These are phyloP conservation scores for Akanthomyces dipterigenus DNA, from an alignment of 2,329 filamentous ascomycete genomes.

Conservation along the genomic window DNA sequence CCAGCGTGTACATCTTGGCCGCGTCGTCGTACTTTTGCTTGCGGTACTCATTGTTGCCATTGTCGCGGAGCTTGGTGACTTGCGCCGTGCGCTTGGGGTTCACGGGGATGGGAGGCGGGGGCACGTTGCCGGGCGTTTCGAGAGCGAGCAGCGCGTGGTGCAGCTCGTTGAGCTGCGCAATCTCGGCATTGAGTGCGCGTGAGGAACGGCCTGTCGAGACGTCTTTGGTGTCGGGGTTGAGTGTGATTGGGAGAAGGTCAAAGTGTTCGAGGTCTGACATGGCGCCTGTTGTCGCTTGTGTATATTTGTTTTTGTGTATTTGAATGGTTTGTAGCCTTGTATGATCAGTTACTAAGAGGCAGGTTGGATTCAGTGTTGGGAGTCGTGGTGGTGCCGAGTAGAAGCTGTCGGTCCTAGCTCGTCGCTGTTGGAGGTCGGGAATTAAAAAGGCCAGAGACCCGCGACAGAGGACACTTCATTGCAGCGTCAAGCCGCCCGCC, in stretches of 20 bases:
- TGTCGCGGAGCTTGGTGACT: constrained; percentile 85
- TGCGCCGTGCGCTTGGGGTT: constrained; percentile 87
- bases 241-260: constrained; percentile 70
- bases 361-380: no score
- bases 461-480: constrained; percentile 10
- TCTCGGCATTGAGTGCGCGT: constrained; percentile 53
- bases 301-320: background rate
- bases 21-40: constrained; percentile 71
- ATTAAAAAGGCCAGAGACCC: background rate
- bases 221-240: constrained; percentile 77
- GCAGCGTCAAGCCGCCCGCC: background rate
- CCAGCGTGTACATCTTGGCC: constrained; percentile 74
- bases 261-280: constrained; percentile 66
- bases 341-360: no score
- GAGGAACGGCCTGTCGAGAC: constrained; percentile 46
- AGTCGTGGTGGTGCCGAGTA: background rate
- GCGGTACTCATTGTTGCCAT: constrained; percentile 75
- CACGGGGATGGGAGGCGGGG: constrained; percentile 81
- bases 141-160: constrained; percentile 30
- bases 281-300: constrained; percentile 13
- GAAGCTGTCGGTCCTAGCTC: background rate
- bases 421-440: background rate
- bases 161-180: constrained; percentile 30
- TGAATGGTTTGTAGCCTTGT: background rate
- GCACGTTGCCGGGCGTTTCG: constrained; percentile 56